Evolutionary conservation across 305 asterid genomes (phyloP).

Genomic region (Salvia sclarea): DNA sequence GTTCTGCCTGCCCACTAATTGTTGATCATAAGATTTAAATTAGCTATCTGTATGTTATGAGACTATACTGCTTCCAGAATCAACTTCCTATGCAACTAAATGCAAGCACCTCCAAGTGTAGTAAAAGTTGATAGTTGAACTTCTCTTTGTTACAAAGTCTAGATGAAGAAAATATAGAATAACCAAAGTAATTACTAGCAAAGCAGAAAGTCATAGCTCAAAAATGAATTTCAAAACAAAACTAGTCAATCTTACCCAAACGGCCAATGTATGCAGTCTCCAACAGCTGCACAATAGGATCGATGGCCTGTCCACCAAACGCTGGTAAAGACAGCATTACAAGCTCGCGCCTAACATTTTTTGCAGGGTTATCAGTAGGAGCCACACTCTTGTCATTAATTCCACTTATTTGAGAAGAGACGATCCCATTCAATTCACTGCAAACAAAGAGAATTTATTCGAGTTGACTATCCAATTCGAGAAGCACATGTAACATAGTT

Average conservation of each 20-base stretch:
- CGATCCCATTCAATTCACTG: conserved; percentile 45
- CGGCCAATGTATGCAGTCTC: conserved; percentile 92
- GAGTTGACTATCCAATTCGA: background rate
- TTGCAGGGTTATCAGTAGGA: conserved; percentile 33
- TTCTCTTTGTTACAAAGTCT: background rate
- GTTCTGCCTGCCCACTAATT: background rate
- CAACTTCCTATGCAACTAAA: conserved; percentile 1
- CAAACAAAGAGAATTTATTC: conserved; percentile 19
- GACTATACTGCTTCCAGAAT: conserved; percentile 6
- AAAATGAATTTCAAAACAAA: conserved; percentile 14
- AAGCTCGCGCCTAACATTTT: conserved; percentile 64
- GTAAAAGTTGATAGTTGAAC: background rate
- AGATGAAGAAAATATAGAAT: background rate
- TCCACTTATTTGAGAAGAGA: conserved; percentile 39
- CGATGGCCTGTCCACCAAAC: conserved; percentile 86
- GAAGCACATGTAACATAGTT: background rate
- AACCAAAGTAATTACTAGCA: background rate
- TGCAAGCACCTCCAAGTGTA: background rate
- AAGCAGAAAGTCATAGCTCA: background rate
- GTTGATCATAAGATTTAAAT: conserved; percentile 8
- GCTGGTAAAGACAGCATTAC: conserved; percentile 79
- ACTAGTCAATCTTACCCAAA: conserved; percentile 57
- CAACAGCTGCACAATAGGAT: conserved; percentile 78
- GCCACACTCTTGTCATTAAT: conserved; percentile 34
- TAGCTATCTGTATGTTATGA: background rate